A percentile compares a stretch with the other conserved stretches of the same genome.
These are phyloP conservation scores for Citrus trifoliata DNA, from an alignment of 345 rosid species.

Conservation along the genomic window DNA sequence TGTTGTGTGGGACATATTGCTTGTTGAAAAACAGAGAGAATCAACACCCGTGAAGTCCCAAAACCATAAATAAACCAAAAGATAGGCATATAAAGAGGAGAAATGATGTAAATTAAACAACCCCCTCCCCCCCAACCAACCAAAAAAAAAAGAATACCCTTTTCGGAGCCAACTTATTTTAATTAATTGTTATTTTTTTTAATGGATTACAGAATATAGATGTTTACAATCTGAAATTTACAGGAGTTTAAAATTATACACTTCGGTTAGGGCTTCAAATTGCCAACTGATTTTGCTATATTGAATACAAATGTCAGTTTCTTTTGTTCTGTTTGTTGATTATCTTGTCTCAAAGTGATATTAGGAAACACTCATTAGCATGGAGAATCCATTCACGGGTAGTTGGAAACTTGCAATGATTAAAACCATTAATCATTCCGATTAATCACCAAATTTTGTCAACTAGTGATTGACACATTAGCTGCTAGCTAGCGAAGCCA, in stretches of 20 bases:
- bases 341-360: not conserved
- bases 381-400: constrained; percentile 22
- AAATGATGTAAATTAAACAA: not conserved
- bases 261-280: not conserved
- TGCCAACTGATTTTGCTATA: not conserved
- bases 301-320: not conserved
- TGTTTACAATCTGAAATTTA: too few species aligned
- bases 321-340: not conserved
- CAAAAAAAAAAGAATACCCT: not conserved
- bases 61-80: not conserved
- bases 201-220: too few species aligned
- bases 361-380: not conserved
- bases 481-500: not conserved
- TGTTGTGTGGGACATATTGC: constrained; percentile 20
- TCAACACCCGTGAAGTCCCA: constrained; percentile 44
- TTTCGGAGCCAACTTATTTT: not conserved
- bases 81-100: not conserved
- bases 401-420: not conserved
- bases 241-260: too few species aligned
- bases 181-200: not conserved
- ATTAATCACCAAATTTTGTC: constrained; percentile 2
- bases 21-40: constrained; percentile 10
- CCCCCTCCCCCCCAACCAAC: too few species aligned
- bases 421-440: constrained; percentile 10
- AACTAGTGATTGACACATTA: not conserved